Percentiles rank a stretch among this genome's conserved stretches.
Conservation (phyloP, 2,329 filamentous ascomycete genomes). For the Xenosphaeropsis pyriputrescens region DNA sequence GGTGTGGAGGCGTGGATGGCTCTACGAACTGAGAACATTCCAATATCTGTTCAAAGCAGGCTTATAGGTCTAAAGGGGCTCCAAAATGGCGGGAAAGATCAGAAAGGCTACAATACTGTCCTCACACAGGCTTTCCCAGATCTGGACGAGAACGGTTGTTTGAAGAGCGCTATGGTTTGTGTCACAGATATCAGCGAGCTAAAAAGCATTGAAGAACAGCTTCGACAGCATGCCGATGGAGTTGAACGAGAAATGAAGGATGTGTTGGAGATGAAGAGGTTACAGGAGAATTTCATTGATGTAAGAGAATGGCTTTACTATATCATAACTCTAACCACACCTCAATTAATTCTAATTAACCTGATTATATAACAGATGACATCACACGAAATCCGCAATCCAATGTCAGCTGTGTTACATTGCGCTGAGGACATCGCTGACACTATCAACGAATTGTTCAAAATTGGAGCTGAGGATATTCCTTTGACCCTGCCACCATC, state of each 20-base stretch:
- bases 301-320: too few relatives aligned
- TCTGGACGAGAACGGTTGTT: constrained; percentile 4
- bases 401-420: constrained; percentile 57
- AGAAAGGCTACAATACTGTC: constrained; percentile 3
- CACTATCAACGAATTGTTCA: not conserved
- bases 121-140: constrained; percentile 11
- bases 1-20: not conserved
- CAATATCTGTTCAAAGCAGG: constrained; percentile 4
- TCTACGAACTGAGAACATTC: constrained; percentile 2
- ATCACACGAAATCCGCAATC: constrained; percentile 56
- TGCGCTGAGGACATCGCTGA: constrained; percentile 44
- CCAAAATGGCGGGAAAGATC: constrained; percentile 5
- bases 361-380: not conserved
- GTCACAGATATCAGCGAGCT: constrained; percentile 7
- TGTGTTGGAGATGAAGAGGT: constrained; percentile 43
- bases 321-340: too few relatives aligned
- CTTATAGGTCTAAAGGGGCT: constrained; percentile 1
- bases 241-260: constrained; percentile 16
- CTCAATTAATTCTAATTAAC: too few relatives aligned
- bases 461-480: constrained; percentile 6
- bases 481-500: not conserved
- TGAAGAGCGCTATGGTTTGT: constrained; percentile 9
- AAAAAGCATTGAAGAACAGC: constrained; percentile 5
- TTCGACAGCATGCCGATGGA: constrained; percentile 24
- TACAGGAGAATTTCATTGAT: constrained; percentile 73